Percentiles rank a stretch among this genome's conserved stretches.
These are phyloP conservation scores for Lathyrus sativus DNA, from an alignment of 306 rosid species.

Conservation along the genomic window DNA sequence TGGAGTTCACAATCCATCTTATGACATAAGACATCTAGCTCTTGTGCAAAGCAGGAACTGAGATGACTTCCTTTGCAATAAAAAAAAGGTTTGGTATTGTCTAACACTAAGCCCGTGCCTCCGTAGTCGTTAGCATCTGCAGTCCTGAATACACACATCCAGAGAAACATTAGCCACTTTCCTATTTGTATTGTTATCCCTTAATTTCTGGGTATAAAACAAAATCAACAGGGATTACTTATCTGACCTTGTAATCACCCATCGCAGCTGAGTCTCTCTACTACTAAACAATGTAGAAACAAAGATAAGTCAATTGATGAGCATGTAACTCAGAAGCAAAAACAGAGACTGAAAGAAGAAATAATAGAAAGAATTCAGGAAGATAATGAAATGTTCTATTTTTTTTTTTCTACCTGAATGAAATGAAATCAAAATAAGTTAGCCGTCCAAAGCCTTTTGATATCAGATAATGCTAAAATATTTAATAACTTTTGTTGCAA, in stretches of 20 bases:
- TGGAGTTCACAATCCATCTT: conserved; percentile 16
- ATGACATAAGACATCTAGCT: conserved; percentile 8
- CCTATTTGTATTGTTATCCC: background rate
- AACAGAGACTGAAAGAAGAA: background rate
- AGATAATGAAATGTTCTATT: background rate
- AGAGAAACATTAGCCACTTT: background rate
- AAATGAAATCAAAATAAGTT: conserved; percentile 30
- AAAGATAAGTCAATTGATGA: conserved; percentile 27
- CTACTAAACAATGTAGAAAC: conserved; percentile 24
- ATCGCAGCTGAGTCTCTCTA: conserved; percentile 14
- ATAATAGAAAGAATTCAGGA: too few species aligned
- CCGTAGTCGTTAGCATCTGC: conserved; percentile 1
- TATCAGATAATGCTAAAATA: conserved; percentile 13
- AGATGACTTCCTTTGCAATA: conserved; percentile 20
- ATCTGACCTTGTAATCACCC: conserved; percentile 21
- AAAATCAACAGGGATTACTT: background rate
- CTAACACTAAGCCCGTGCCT: background rate
- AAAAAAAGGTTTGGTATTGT: background rate
- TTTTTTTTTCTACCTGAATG: conserved; percentile 18
- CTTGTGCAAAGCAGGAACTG: conserved; percentile 28
- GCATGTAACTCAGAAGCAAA: conserved; percentile 22
- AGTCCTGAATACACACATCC: conserved; percentile 33
- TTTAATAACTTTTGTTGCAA: background rate
- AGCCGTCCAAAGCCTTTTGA: conserved; percentile 15
- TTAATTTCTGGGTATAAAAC: conserved; percentile 6